Evolutionary conservation across 257 asterid species (phyloP).

Genomic region (Solanum neorickii): DNA sequence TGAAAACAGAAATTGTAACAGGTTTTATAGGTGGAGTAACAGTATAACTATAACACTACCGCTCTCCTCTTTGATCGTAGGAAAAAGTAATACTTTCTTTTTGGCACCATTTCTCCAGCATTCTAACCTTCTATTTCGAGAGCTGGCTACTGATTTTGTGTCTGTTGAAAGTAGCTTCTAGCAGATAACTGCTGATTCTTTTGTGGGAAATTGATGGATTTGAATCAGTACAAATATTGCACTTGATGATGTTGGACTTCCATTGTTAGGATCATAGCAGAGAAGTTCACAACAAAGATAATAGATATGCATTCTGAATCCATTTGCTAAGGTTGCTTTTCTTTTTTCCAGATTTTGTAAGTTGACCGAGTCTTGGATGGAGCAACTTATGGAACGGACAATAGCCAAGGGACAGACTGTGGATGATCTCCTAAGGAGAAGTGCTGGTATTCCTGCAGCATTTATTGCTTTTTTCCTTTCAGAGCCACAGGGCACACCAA

Average conservation of each 20-base stretch:
- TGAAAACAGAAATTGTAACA: background rate
- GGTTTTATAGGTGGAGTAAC: background rate
- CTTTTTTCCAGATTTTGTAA: slow-evolving; percentile 60
- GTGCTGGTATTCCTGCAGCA: slow-evolving; percentile 99
- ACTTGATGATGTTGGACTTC: background rate
- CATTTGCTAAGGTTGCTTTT: slow-evolving; percentile 17
- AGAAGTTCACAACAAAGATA: background rate
- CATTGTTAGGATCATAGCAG: background rate
- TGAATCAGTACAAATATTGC: background rate
- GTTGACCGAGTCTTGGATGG: slow-evolving; percentile 92
- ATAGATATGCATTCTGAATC: background rate
- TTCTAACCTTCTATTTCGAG: background rate
- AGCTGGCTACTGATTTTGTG: background rate
- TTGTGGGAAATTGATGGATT: background rate
- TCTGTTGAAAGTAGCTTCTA: background rate
- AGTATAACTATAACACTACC: background rate
- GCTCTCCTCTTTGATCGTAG: background rate
- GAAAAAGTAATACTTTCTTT: background rate
- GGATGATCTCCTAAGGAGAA: slow-evolving; percentile 90
- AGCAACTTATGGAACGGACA: slow-evolving; percentile 84
- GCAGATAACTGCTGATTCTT: background rate
- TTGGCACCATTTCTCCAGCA: background rate
- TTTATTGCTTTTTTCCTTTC: slow-evolving; percentile 89
- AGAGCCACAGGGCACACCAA: slow-evolving; percentile 97
- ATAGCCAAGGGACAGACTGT: slow-evolving; percentile 89